These are phyloP conservation scores for Parathielavia appendiculata DNA, from an alignment of 495 filamentous ascomycete genomes.

Conservation along the genomic window DNA sequence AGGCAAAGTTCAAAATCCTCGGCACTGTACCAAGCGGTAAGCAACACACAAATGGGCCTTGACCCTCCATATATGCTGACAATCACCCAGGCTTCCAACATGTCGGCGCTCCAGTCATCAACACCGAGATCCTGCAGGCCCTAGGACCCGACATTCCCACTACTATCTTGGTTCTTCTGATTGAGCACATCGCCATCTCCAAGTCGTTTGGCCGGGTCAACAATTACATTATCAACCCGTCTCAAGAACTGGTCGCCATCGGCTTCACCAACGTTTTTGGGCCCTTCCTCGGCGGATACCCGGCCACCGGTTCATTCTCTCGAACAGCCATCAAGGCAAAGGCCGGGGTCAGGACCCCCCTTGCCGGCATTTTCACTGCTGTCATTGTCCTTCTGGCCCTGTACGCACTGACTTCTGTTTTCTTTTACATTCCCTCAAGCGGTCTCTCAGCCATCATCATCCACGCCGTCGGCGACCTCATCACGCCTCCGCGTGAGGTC, in stretches of 20 bases:
- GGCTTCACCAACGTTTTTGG: slow-evolving; percentile 87
- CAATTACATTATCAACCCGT: slow-evolving; percentile 97
- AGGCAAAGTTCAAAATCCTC: slow-evolving; percentile 64
- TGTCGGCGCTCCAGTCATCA: slow-evolving; percentile 65
- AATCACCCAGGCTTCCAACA: slow-evolving; percentile 61
- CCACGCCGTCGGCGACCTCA: slow-evolving; percentile 91
- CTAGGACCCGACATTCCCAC: slow-evolving; percentile 34
- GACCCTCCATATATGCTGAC: background rate
- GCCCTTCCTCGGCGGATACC: slow-evolving; percentile 90
- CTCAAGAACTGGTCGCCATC: slow-evolving; percentile 93
- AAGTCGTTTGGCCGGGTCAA: slow-evolving; percentile 97
- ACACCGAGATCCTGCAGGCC: slow-evolving; percentile 32
- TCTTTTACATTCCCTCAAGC: slow-evolving; percentile 89
- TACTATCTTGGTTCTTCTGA: slow-evolving; percentile 82
- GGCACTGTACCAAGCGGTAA: slow-evolving; percentile 69
- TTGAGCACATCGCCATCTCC: slow-evolving; percentile 95
- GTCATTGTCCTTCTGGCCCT: slow-evolving; percentile 85
- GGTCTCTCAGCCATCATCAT: slow-evolving; percentile 92
- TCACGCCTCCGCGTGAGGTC: slow-evolving; percentile 87
- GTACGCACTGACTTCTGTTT: slow-evolving; percentile 87
- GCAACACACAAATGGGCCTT: background rate
- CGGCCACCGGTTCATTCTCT: slow-evolving; percentile 94
- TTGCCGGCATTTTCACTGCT: slow-evolving; percentile 88
- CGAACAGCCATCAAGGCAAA: slow-evolving; percentile 98
- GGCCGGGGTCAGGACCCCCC: slow-evolving; percentile 88